Conservation (phyloP, 208 protist species). For the Ichthyophonus hoferi region DNA sequence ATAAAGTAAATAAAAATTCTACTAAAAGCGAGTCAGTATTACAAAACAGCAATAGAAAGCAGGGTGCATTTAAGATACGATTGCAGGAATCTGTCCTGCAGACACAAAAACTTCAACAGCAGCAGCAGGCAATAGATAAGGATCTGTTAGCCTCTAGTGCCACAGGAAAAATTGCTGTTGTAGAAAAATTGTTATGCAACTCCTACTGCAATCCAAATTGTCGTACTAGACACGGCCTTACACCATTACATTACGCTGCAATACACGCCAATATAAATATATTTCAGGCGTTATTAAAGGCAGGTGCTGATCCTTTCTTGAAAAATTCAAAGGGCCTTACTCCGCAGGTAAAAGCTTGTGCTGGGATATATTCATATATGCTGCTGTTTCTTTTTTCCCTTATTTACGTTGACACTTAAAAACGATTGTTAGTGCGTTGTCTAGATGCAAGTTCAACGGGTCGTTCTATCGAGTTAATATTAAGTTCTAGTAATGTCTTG, state of each 20-base stretch:
- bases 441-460: neutral
- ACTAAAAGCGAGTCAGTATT: too few relatives aligned
- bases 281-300: neutral
- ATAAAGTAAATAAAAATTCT: too few relatives aligned
- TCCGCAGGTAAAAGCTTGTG: neutral
- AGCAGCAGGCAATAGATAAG: neutral
- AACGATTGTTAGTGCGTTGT: neutral
- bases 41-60: too few relatives aligned
- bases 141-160: neutral
- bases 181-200: neutral
- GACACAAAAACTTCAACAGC: neutral
- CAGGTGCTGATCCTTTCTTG: neutral
- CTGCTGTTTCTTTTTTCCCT: too few relatives aligned
- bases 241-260: neutral
- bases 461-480: neutral
- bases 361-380: too few relatives aligned
- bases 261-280: neutral
- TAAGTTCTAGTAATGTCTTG: neutral
- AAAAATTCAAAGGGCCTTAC: neutral
- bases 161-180: neutral
- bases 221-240: neutral
- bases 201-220: neutral
- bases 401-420: neutral
- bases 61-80: neutral
- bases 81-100: neutral